Base-by-base conservation (phyloP, 2,329 filamentous ascomycete species). In the Claviceps arundinis region DNA sequence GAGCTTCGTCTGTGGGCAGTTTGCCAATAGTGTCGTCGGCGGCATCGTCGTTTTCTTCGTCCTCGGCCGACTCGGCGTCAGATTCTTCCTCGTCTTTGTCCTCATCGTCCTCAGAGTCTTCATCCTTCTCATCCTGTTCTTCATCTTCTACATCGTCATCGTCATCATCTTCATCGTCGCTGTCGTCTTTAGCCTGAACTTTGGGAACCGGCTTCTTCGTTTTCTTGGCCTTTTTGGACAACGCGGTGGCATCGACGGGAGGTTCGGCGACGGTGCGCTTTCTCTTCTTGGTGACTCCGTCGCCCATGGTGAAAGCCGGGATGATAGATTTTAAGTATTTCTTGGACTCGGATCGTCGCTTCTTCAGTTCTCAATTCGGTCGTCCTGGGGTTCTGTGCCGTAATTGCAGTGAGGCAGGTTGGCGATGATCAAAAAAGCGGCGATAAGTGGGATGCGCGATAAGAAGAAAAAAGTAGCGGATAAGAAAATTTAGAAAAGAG, bases 211-310 rank as follows among this genome's bases (percentile, higher is more conserved):
- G 55, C 52, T 62, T 62, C 67, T 70, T 72, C 57, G 62, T 42
- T 62, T 73, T 75, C 64, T 74, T 74, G 37, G 64, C 56, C 53
- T 70, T 72, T 42, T 68, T 66, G 24, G 63, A 52, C 37, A 49
- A 37, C 5, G 55, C 55, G 5, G 54, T 45, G 3, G 54, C 50
- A 38, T 62, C 56, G 30, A 59, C 52, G 44, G 63, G 52, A 16
- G 60, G 58, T 45, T 69, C 64, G 50, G 60, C 62, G 54, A 64
- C 66, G 58, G 63, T 68, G 52, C 67, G 65, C 57, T 69, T 71
- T 54, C 73, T 68, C 65, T 75, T 76, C 58, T 74, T 75, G 60
- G 59, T 68, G 47, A 64, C 58, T 46, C 61, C 57, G 54, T 62
- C 59, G 57, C 65, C 62, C 68, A 70, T 70, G 13, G 51, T 65